Base-by-base conservation (phyloP, 805 yeast genomes). In the Suhomyces pyralidae region DNA sequence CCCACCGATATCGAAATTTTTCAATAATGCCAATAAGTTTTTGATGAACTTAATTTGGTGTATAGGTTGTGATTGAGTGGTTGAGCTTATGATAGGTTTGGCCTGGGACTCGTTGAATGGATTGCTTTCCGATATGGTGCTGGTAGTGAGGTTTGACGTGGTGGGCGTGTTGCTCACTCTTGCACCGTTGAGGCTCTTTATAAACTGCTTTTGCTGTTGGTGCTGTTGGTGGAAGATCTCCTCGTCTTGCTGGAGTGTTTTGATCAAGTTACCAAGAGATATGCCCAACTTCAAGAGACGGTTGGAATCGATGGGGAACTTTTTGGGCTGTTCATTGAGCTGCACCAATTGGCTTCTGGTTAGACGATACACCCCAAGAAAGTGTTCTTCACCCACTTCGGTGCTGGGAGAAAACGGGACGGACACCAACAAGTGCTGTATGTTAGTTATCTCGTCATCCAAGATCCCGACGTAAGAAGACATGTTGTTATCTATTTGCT, bases 201-300 rank as follows among this genome's bases (percentile, higher is more conserved):
- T 24, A 38, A 58, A 56, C 45, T 55, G 43, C 40, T 52, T 58
- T 36, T 59, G 64, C 47, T 60, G 68, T 30, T 56, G 53, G 44
- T 61, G 64, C 51, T 65, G 72, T 48, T 65, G 68, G 20, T 55
- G 60, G 42, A 60, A 58, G 34, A 56, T 51, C 25, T 70, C 73
- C 53, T 72, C 70, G 53, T 75, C 78, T 24, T 61, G 51, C 51
- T 69, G 69, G 42, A 69, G 60, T 9, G 76, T 61, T 52, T 71
- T 72, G 42, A 74, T 53, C 32, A 74, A 60, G 56, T 73, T 74
- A 1, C 80, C 80, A 28, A 76, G 63, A 34, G 78, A 73, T 25
- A 76, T 73, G 17, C 76, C 75, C 30, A 76, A 58, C 58, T 75
- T 75, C 45, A 75, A 57, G 28, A 76, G 62, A 54, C 72, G 73